phyloP scores from a whole-genome alignment of 1,139 yeast genomes.

The Scheffersomyces lignicola region DNA sequence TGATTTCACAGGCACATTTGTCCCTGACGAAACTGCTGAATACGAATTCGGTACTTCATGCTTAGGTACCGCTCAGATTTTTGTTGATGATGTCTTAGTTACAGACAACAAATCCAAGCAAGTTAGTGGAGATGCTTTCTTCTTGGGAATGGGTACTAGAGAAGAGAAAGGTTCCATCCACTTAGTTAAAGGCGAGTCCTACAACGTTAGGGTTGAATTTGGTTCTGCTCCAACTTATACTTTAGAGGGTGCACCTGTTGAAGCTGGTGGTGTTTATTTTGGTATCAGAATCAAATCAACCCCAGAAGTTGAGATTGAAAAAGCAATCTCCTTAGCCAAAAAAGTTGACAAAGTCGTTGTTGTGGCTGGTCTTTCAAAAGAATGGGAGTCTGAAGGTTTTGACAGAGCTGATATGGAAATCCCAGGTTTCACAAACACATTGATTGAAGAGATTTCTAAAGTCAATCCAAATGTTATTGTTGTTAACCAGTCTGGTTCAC shows the following conservation, averaged over 20 bases:
- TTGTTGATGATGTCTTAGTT: slow-evolving; percentile 49
- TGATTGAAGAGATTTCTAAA: slow-evolving; percentile 44
- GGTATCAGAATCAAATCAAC: slow-evolving; percentile 24
- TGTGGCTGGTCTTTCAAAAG: slow-evolving; percentile 42
- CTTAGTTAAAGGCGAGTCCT: slow-evolving; percentile 40
- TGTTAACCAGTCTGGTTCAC: slow-evolving; percentile 63
- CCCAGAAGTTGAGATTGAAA: slow-evolving; percentile 23
- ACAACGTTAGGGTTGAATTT: slow-evolving; percentile 45
- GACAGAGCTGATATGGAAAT: slow-evolving; percentile 35
- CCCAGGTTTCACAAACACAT: slow-evolving; percentile 50
- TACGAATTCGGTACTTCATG: slow-evolving; percentile 54
- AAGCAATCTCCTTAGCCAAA: slow-evolving; percentile 32
- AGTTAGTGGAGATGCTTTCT: slow-evolving; percentile 46
- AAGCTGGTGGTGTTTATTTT: slow-evolving; percentile 34
- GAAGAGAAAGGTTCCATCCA: slow-evolving; percentile 39
- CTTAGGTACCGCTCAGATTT: slow-evolving; percentile 55
- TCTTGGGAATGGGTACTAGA: slow-evolving; percentile 47
- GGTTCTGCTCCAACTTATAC: slow-evolving; percentile 49
- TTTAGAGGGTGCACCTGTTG: slow-evolving; percentile 20
- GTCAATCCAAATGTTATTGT: slow-evolving; percentile 54
- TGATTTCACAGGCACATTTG: slow-evolving; percentile 43
- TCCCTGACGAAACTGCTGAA: slow-evolving; percentile 47
- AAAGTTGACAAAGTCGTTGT: slow-evolving; percentile 37
- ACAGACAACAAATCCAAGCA: slow-evolving; percentile 60
- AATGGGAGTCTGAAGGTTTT: slow-evolving; percentile 40